Percentiles rank a stretch among this genome's conserved stretches.
phyloP scores from a whole-genome alignment of 2,329 filamentous ascomycete genomes.

The Myriangium duriaei region DNA sequence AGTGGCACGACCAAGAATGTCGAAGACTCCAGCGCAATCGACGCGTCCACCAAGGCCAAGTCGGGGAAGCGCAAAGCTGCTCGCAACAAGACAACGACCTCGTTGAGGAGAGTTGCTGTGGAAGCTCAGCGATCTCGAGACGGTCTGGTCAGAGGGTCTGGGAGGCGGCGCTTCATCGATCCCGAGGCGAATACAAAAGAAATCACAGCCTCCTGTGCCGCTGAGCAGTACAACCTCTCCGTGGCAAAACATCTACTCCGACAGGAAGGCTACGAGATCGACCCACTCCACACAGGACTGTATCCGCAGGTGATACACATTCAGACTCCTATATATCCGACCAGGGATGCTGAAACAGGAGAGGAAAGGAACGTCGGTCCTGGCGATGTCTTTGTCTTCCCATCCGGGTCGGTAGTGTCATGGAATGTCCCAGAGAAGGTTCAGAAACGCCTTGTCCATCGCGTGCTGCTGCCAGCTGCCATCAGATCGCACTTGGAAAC shows the following conservation, averaged over 20 bases:
- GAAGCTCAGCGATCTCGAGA: constrained; percentile 59
- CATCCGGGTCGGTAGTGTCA: constrained; percentile 82
- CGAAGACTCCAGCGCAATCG: neutral
- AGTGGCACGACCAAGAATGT: neutral
- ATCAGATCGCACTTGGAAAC: constrained; percentile 58
- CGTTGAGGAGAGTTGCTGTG: constrained; percentile 70
- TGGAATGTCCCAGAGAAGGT: constrained; percentile 76
- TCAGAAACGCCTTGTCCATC: constrained; percentile 55
- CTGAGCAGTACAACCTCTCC: constrained; percentile 52
- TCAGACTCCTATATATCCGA: constrained; percentile 28
- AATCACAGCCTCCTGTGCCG: constrained; percentile 54
- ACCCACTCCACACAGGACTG: constrained; percentile 48
- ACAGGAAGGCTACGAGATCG: constrained; percentile 47
- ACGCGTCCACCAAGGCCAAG: constrained; percentile 9
- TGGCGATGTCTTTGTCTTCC: constrained; percentile 91
- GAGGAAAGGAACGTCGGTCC: constrained; percentile 22
- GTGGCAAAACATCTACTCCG: constrained; percentile 45
- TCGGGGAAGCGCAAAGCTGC: constrained; percentile 35
- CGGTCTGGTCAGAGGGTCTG: constrained; percentile 38
- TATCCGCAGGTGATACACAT: constrained; percentile 56
- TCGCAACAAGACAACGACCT: constrained; percentile 52
- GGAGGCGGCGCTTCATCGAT: constrained; percentile 32
- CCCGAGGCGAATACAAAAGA: constrained; percentile 35
- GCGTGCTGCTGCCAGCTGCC: constrained; percentile 62
- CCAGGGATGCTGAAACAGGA: constrained; percentile 31